Base-by-base conservation (phyloP, 805 yeast species). In the Sungouiozyma ichnusensis region DNA sequence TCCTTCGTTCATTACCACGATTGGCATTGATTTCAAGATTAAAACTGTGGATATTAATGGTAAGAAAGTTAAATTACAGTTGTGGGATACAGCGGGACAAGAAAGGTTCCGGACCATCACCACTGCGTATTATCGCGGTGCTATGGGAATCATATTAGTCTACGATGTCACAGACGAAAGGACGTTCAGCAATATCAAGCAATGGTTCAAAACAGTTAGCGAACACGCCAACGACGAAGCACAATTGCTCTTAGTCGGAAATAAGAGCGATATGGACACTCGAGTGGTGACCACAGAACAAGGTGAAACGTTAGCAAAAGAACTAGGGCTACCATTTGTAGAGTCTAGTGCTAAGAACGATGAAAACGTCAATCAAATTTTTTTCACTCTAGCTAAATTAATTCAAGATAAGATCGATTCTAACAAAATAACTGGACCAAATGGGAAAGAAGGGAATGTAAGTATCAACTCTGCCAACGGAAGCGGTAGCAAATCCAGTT, bases 1-100 rank as follows among this genome's bases (percentile, higher is more conserved):
- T 55, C 97, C 97, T 4, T 79, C 92, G 16, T 92, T 90, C 66
- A 92, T 92, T 67, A 87, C 97, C 45, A 92, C 98, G 38, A 92
- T 92, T 57, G 98, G 98, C 42, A 92, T 92, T 56, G 98, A 92
- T 65, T 92, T 92, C 75, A 92, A 92, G 70, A 90, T 92, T 62
- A 82, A 96, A 67, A 88, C 96, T 20, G 85, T 88, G 52, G 97
- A 90, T 54, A 74, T 88, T 50, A 90, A 90, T 49, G 96, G 95
- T 41, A 84, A 85, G 66, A 82, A 82, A 50, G 84, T 92, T 65
- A 92, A 92, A 68, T 74, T 90, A 60, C 98, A 92, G 65, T 84
- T 90, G 36, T 83, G 96, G 96, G 96, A 87, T 62, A 87, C 96
- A 34, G 96, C 96, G 1, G 96, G 96, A n/a, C 96, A 87, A 67